A percentile compares a stretch with the other conserved stretches of the same genome.
Evolutionary conservation across 1,284 basidiomycete species (phyloP).

Genomic region (Exobasidium rhododendri): DNA sequence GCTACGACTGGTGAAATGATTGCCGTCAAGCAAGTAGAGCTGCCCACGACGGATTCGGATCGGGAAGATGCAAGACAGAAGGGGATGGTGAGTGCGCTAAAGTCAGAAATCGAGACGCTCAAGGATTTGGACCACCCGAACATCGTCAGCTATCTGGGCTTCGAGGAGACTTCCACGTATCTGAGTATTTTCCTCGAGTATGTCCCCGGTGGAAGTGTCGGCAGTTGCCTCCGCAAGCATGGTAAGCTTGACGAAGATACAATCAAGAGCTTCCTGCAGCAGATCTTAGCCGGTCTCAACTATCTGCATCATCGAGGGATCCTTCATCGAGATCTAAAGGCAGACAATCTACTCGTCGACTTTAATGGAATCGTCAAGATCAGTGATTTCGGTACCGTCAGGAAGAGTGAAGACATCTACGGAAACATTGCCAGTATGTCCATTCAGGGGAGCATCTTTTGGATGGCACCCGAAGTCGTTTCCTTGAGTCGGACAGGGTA

Average conservation of each 20-base stretch:
- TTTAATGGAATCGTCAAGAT: conserved; percentile 92
- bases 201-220: conserved; percentile 94
- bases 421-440: conserved; percentile 69
- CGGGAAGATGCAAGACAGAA: conserved; percentile 80
- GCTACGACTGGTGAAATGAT: conserved; percentile 99
- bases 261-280: conserved; percentile 85
- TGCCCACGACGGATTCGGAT: conserved; percentile 84
- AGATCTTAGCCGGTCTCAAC: conserved; percentile 86
- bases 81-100: conserved; percentile 82
- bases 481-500: conserved; percentile 75
- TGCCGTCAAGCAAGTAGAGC: conserved; percentile 97
- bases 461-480: conserved; percentile 98
- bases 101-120: conserved; percentile 82
- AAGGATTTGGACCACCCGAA: conserved; percentile 96
- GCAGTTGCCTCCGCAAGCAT: conserved; percentile 84
- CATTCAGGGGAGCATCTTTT: conserved; percentile 96
- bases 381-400: conserved; percentile 74
- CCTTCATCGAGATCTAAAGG: conserved; percentile 93
- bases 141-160: conserved; percentile 92
- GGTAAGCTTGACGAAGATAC: conserved; percentile 89
- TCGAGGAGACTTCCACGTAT: conserved; percentile 80
- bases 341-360: conserved; percentile 96
- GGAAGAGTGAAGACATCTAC: conserved; percentile 67
- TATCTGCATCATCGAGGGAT: conserved; percentile 91
- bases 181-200: conserved; percentile 96